phyloP scores from a whole-genome alignment of 2,329 filamentous ascomycete genomes.

The Furcasterigmium sp. region DNA sequence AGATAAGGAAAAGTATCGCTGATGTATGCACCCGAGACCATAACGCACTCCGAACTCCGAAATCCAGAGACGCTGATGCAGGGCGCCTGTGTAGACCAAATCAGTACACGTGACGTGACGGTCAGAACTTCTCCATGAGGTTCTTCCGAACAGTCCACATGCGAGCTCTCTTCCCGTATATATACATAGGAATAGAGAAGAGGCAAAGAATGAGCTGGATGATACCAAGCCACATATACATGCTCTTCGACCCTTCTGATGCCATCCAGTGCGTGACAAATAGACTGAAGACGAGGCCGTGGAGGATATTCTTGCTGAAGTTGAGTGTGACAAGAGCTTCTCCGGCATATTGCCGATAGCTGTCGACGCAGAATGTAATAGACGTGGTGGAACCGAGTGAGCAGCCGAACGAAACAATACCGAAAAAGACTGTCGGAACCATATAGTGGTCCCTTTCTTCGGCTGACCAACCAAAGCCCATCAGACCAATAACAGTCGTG shows the following conservation, averaged over 20 bases:
- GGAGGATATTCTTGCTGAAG: constrained; percentile 89
- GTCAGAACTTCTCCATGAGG: constrained; percentile 70
- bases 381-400: constrained; percentile 83
- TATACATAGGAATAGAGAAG: constrained; percentile 84
- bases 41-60: no score
- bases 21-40: no score
- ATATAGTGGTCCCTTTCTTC: constrained; percentile 74
- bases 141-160: constrained; percentile 93
- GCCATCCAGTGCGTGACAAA: constrained; percentile 86
- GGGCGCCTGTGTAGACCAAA: no score
- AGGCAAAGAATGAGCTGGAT: constrained; percentile 76
- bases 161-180: constrained; percentile 81
- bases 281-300: constrained; percentile 81
- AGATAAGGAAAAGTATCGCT: no score
- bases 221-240: constrained; percentile 78
- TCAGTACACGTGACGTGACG: background rate
- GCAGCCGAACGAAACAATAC: constrained; percentile 87
- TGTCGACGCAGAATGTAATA: constrained; percentile 92
- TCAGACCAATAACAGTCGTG: constrained; percentile 76
- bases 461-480: constrained; percentile 95
- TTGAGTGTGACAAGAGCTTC: constrained; percentile 93
- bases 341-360: constrained; percentile 86
- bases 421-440: constrained; percentile 90
- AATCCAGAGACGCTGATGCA: no score
- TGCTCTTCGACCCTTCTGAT: constrained; percentile 65